Conservation (phyloP, 2,329 filamentous ascomycete genomes). For the Macrophomina tecta region DNA sequence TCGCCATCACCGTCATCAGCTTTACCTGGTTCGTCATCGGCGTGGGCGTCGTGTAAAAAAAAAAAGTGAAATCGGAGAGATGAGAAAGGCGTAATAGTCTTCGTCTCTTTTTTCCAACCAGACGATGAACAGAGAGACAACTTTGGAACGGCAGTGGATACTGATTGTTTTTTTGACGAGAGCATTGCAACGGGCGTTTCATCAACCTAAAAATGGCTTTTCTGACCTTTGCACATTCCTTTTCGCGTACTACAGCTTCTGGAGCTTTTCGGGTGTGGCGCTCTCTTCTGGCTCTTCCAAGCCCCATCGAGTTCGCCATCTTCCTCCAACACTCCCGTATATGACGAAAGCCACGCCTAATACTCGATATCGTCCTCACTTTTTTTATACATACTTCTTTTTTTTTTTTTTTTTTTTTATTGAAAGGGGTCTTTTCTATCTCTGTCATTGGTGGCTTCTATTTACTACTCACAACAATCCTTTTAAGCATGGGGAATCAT, state of each 20-base stretch:
- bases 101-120: not conserved
- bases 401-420: not conserved
- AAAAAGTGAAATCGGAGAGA: not conserved
- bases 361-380: slow-evolving; percentile 2
- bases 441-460: too few relatives aligned
- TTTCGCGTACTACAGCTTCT: too few relatives aligned
- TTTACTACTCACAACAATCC: too few relatives aligned
- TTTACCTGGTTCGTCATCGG: slow-evolving; percentile 60
- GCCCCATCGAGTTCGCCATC: too few relatives aligned
- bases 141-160: not conserved
- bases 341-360: slow-evolving; percentile 16
- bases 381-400: not conserved
- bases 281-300: too few relatives aligned
- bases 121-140: not conserved
- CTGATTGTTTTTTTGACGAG: slow-evolving; percentile 7
- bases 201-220: slow-evolving; percentile 20
- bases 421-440: not conserved
- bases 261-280: too few relatives aligned
- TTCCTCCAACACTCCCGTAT: not conserved
- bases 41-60: slow-evolving; percentile 49
- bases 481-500: too few relatives aligned
- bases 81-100: too few relatives aligned
- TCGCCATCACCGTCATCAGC: slow-evolving; percentile 61
- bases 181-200: slow-evolving; percentile 25
- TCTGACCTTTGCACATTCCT: not conserved